Evolutionary conservation across 768 basidiomycete species (phyloP).

Genomic region (button mushroom (Agaricus bisporus)): DNA sequence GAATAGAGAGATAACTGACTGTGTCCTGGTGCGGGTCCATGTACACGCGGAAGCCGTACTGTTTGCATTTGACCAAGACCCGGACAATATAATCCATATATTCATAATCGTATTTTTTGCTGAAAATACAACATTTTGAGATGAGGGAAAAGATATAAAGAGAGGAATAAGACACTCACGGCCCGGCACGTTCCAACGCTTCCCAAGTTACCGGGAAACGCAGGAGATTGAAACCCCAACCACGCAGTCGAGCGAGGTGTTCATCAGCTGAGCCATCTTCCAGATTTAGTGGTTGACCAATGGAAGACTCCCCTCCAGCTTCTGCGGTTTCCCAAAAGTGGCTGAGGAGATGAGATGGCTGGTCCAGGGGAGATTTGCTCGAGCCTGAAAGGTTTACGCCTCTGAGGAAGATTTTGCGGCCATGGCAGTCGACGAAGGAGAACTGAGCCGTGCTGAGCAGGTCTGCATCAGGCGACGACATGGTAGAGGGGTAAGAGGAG

Average conservation of each 20-base stretch:
- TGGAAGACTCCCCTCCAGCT: slow-evolving; percentile 60
- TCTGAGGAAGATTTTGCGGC: slow-evolving; percentile 76
- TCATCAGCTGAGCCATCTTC: slow-evolving; percentile 83
- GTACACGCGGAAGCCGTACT: slow-evolving; percentile 86
- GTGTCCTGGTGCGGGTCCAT: slow-evolving; percentile 97
- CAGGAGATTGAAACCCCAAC: slow-evolving; percentile 92
- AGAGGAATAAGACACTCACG: slow-evolving; percentile 53
- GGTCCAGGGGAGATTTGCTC: slow-evolving; percentile 73
- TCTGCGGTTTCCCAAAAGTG: slow-evolving; percentile 83
- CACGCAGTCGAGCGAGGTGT: slow-evolving; percentile 77
- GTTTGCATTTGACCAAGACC: slow-evolving; percentile 86
- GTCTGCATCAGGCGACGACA: slow-evolving; percentile 18
- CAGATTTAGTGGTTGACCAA: slow-evolving; percentile 73
- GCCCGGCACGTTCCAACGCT: slow-evolving; percentile 86
- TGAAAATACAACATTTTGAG: slow-evolving; percentile 21
- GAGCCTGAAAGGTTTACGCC: slow-evolving; percentile 95
- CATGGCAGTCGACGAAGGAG: slow-evolving; percentile 67
- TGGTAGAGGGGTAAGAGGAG: too few species aligned
- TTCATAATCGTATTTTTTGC: slow-evolving; percentile 83
- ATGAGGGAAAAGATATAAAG: slow-evolving; percentile 4
- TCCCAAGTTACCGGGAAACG: slow-evolving; percentile 93
- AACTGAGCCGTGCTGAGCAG: slow-evolving; percentile 63
- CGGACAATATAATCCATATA: slow-evolving; percentile 90
- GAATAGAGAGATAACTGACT: slow-evolving; percentile 41
- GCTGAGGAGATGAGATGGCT: slow-evolving; percentile 61